Evolutionary conservation across 169 alveolate species (phyloP).

Genomic region (Eimeria praecox): DNA sequence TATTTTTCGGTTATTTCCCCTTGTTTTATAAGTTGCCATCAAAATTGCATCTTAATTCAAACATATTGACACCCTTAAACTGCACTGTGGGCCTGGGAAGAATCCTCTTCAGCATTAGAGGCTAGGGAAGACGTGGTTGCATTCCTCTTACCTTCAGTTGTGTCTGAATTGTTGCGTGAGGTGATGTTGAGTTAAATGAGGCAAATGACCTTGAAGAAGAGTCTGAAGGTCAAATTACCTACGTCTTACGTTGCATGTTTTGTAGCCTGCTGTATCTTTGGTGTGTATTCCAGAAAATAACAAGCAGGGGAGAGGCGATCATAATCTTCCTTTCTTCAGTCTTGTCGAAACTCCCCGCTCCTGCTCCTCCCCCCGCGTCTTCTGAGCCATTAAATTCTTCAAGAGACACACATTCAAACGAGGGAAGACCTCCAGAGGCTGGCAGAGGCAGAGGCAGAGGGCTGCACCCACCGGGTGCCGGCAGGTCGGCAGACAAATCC

Average conservation of each 20-base stretch:
- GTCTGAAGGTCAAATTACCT: background rate
- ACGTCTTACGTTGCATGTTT: background rate
- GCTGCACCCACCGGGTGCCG: slow-evolving; percentile 41
- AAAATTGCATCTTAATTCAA: background rate
- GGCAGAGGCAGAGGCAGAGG: slow-evolving; percentile 64
- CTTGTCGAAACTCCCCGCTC: background rate
- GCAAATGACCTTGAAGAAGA: background rate
- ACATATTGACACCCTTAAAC: background rate
- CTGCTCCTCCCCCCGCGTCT: background rate
- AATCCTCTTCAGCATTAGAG: too few relatives aligned
- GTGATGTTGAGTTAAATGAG: background rate
- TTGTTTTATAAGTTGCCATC: background rate
- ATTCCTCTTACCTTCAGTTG: background rate
- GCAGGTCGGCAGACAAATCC: slow-evolving; percentile 8
- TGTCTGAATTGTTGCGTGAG: background rate
- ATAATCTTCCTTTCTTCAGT: slow-evolving; percentile 10
- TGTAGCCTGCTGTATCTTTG: background rate
- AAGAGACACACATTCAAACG: background rate
- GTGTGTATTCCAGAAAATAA: slow-evolving; percentile 2
- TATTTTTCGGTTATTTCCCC: background rate
- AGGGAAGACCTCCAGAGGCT: background rate
- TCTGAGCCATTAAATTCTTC: background rate
- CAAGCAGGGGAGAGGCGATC: slow-evolving; percentile 48
- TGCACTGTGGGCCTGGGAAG: background rate
- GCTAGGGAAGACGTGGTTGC: background rate